Evolutionary conservation across 2,329 filamentous ascomycete genomes (phyloP), one percentile per base, ranked within the genome.

Genomic region (Orbilia oligospora): DNA sequence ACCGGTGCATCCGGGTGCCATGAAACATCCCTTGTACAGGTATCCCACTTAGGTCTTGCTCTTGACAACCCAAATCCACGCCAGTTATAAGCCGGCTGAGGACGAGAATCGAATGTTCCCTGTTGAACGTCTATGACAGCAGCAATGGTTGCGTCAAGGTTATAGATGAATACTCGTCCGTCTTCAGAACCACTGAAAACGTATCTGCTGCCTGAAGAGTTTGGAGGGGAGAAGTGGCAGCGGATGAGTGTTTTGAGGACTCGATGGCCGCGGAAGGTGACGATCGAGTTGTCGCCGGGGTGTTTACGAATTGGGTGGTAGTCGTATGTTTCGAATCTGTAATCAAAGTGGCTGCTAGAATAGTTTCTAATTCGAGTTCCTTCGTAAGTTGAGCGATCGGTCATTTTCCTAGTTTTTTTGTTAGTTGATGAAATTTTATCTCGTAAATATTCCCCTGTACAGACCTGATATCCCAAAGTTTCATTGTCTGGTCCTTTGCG

Each of bases 401-500:
- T 82, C 71, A 82, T 80, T 79, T 81, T 82, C 58, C 81, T 76
- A 30, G 65, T 76, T 8, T 68, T 10, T 14, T 36, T 53, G 46
- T 76, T 65, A 76, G 71, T 4, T 22, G 20, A 2, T 22, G 8
- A 30, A 5, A 14, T 48, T 33, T 27, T 22, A 18, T n/a, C 1
- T 33, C 79, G 14, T 24, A 38, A 24, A 18, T 27, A 14, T 48
- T 30, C 24, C n/a, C 27, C 22, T 36, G 1, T 12, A 49, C 48
- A 5, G 33, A 81, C 81, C 81, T 75, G 51, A 82, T 81, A 84
- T 99, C 96, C 96, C 96, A 99, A 0, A 99, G 88, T 85, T 98
- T 98, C 90, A 97, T 97, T 49, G 91, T 95, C 84, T 98, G 96
- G 83, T 99, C 96, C 83, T 98, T 99, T 79, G 90, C 93, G 82